Percentiles rank a stretch among this genome's conserved stretches.
phyloP scores from a whole-genome alignment of 768 basidiomycete species.

The Pholiota conissans region DNA sequence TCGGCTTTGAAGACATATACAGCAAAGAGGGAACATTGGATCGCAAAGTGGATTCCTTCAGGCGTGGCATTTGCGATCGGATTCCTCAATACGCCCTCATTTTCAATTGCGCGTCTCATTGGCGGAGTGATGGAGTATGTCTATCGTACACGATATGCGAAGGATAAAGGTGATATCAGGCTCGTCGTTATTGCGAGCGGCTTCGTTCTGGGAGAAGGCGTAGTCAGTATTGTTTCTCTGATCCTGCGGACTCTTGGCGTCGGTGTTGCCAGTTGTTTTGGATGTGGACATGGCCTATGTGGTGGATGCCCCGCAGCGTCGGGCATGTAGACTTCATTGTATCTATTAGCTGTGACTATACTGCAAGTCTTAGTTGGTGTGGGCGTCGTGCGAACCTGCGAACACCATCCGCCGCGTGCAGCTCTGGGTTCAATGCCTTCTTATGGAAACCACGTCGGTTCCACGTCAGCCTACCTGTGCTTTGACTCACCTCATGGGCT shows the following conservation, averaged over 20 bases:
- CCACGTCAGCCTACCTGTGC: conserved; percentile 28
- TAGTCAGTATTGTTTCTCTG: conserved; percentile 80
- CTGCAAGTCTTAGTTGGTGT: too few species aligned
- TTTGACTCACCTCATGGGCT: background rate
- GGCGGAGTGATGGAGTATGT: conserved; percentile 82
- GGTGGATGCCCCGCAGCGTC: conserved; percentile 55
- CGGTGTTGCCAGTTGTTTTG: conserved; percentile 81
- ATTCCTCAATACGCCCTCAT: conserved; percentile 93
- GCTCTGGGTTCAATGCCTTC: background rate
- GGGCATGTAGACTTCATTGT: conserved; percentile 5
- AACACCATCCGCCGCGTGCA: too few species aligned
- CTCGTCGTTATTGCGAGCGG: conserved; percentile 91
- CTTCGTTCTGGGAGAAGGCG: conserved; percentile 94
- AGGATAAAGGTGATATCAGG: conserved; percentile 60
- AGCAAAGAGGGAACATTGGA: conserved; percentile 44
- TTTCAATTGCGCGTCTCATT: conserved; percentile 87
- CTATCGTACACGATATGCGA: conserved; percentile 55
- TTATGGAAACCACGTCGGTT: conserved; percentile 27
- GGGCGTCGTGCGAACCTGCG: background rate
- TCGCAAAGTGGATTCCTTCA: conserved; percentile 83
- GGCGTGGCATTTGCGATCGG: conserved; percentile 96
- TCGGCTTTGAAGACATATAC: conserved; percentile 69
- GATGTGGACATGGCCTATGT: conserved; percentile 77
- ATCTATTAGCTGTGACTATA: too few species aligned
- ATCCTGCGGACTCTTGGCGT: conserved; percentile 73